Conservation (phyloP, 2,329 filamentous ascomycete genomes). For the Apiospora malaysiana region DNA sequence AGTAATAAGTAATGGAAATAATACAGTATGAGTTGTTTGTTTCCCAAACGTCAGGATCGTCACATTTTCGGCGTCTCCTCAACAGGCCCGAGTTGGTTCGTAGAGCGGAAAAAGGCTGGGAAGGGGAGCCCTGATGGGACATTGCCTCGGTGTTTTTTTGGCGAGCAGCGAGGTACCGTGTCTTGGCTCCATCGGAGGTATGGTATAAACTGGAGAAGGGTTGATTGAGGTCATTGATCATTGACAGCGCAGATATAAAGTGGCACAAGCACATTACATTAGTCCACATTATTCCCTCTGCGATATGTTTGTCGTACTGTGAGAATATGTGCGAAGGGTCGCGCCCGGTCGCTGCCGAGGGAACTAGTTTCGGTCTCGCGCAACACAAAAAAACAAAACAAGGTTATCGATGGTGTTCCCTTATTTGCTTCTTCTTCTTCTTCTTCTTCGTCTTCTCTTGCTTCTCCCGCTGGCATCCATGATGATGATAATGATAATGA, state of each 20-base stretch:
- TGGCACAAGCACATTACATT: not conserved
- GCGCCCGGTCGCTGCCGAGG: constrained; percentile 9
- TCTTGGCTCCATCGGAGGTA: not conserved
- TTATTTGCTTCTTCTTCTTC: not conserved
- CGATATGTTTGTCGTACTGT: constrained; percentile 1
- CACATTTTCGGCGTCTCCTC: not conserved
- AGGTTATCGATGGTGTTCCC: not conserved
- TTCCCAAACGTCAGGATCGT: not conserved
- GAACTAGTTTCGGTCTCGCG: not conserved
- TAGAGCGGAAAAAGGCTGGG: not conserved
- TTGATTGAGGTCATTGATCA: constrained; percentile 16
- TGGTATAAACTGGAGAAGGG: constrained; percentile 9
- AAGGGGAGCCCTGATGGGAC: not conserved
- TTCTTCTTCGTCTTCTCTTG: not conserved
- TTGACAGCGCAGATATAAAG: constrained; percentile 14
- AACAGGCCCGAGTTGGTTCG: constrained; percentile 11
- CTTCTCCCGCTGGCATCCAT: constrained; percentile 6
- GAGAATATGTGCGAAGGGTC: constrained; percentile 14
- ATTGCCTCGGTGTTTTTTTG: constrained; percentile 15
- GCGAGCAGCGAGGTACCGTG: not conserved
- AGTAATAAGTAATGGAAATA: no score
- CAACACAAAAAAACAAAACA: not conserved
- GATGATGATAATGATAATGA: no score
- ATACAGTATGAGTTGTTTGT: constrained; percentile 12
- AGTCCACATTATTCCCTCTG: not conserved